Base-by-base conservation (phyloP, 2,329 filamentous ascomycete genomes). In the Sphaerulina musiva region DNA sequence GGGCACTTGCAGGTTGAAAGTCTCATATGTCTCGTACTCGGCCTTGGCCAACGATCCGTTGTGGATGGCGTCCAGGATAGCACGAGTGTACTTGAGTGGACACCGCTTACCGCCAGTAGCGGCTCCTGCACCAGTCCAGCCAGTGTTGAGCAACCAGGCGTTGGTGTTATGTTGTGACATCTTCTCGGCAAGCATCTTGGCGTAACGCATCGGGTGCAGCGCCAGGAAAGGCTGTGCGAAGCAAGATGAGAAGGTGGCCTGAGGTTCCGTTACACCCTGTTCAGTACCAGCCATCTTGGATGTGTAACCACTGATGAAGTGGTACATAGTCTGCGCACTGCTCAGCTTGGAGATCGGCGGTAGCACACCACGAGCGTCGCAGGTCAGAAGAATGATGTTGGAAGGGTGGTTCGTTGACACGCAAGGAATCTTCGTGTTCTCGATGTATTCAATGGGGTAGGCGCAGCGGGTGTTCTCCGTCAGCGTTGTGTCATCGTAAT, bases 201-300 rank as follows among this genome's bases (percentile, higher is more conserved):
- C 93, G 77, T 98, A 98, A 74, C 89, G 87, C 93, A 98, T 98
- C 67, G 93, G 93, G 81, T 98, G 93, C 55, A 98, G 85, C 41
- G 93, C 93, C 68, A 98, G 80, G 89, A 98, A 98, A 59, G 93
- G 93, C 78, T 98, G 93, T 53, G 93, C 93, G 76, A 98, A 98
- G 84, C 93, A 98, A 50, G 91, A 95, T 26, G 91, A 97, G 84
- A 98, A 98, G 68, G 93, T 98, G 23, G 93, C 93, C 77, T 97
- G 89, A 62, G 93, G 93, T 78, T 98, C 93, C 8, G 88, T 95
- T 62, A 98, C 84, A 69, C 93, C 93, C 63, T 96, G 89, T 78
- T 98, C 93, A 34, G 93, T 98, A 69, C 93, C 93, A 62, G 93
- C 93, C 93, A 98, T 98, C 85, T 98, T 98, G 71, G 92, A 97